phyloP scores from a whole-genome alignment of 257 asterid genomes.

The Mentha longifolia region DNA sequence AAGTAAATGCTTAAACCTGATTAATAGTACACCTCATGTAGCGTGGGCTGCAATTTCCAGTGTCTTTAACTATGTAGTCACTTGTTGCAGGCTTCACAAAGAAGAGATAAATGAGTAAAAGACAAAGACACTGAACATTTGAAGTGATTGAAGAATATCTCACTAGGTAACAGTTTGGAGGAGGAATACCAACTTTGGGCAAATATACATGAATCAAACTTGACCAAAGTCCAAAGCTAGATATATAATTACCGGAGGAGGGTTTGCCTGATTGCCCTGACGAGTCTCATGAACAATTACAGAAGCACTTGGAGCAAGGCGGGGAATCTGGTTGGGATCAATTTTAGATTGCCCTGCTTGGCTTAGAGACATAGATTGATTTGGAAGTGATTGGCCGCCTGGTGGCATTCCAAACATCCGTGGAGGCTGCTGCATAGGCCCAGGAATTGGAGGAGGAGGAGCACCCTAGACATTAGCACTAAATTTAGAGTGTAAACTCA shows the following conservation, averaged over 20 bases:
- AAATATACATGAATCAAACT: constrained; percentile 16
- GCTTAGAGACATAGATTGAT: constrained; percentile 76
- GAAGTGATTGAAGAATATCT: constrained; percentile 22
- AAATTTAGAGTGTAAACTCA: constrained; percentile 36
- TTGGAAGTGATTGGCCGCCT: constrained; percentile 58
- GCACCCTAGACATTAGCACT: constrained; percentile 57
- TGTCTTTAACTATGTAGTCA: constrained; percentile 89
- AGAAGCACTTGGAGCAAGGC: constrained; percentile 67
- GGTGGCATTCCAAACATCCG: constrained; percentile 90
- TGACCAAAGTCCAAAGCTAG: constrained; percentile 10
- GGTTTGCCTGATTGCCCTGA: constrained; percentile 96
- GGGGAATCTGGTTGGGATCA: constrained; percentile 98
- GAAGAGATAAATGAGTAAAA: constrained; percentile 31
- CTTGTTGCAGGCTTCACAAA: constrained; percentile 90
- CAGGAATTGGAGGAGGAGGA: constrained; percentile 70
- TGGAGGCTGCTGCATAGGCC: constrained; percentile 68
- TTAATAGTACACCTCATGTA: constrained; percentile 94
- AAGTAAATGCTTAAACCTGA: constrained; percentile 61
- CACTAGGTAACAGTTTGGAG: constrained; percentile 20
- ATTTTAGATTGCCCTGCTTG: constrained; percentile 88
- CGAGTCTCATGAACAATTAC: constrained; percentile 90
- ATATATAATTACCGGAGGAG: constrained; percentile 79
- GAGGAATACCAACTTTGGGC: constrained; percentile 18
- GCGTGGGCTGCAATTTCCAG: constrained; percentile 99
- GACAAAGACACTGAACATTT: constrained; percentile 10